These are phyloP conservation scores for Vinca minor DNA, from an alignment of 257 asterid genomes.

Conservation along the genomic window DNA sequence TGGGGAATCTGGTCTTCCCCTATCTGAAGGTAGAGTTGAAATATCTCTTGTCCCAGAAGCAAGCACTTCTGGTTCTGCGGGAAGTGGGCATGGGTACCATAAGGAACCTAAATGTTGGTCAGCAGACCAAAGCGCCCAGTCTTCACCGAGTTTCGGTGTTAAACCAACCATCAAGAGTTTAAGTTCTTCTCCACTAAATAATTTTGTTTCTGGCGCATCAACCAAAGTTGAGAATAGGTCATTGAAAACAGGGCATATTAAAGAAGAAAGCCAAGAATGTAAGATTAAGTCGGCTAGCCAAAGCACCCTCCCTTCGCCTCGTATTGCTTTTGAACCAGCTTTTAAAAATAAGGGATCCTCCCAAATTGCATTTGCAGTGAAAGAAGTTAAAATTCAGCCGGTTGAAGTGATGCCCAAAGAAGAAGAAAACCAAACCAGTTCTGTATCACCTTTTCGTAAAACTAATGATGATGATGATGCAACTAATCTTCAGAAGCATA, in stretches of 20 bases:
- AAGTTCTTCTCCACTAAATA: conserved; percentile 20
- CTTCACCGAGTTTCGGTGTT: conserved; percentile 30
- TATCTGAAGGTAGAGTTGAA: conserved; percentile 21
- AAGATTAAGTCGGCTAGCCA: conserved; percentile 16
- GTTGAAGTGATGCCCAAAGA: conserved; percentile 6
- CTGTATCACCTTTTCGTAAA: conserved; percentile 17
- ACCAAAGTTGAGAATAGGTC: conserved; percentile 7
- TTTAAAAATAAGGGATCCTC: conserved; percentile 16
- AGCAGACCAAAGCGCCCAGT: conserved; percentile 28
- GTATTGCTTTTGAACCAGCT: conserved; percentile 2
- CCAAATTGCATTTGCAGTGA: conserved; percentile 13
- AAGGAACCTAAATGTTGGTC: conserved; percentile 31
- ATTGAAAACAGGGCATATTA: conserved; percentile 8
- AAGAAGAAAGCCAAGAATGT: conserved; percentile 21
- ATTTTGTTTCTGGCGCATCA: conserved; percentile 14
- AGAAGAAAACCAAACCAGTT: conserved; percentile 28
- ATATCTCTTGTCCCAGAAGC: conserved; percentile 37
- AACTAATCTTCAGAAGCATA: conserved; percentile 21
- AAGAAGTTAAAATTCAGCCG: conserved; percentile 22
- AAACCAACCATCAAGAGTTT: conserved; percentile 15
- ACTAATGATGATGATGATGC: conserved; percentile 18
- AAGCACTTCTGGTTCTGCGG: conserved; percentile 38
- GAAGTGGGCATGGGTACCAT: conserved; percentile 17
- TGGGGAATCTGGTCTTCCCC: conserved; percentile 32
- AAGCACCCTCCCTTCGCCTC: conserved; percentile 23